Evolutionary conservation across 2,329 filamentous ascomycete genomes (phyloP).

Genomic region (Claviceps humidiphila): DNA sequence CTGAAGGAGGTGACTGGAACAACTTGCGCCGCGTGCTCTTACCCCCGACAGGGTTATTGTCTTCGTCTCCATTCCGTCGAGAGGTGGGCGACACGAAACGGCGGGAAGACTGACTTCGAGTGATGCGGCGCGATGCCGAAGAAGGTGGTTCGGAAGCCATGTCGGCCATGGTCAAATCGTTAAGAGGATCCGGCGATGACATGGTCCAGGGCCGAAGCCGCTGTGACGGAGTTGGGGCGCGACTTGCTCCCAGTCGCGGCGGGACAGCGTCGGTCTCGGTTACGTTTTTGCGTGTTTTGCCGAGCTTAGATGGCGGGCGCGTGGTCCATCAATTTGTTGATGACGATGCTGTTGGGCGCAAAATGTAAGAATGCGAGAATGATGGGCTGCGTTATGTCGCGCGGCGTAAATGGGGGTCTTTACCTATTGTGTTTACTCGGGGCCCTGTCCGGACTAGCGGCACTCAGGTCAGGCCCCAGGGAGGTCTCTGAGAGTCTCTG

Average conservation of each 20-base stretch:
- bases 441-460: slow-evolving; percentile 12
- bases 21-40: slow-evolving; percentile 25
- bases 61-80: slow-evolving; percentile 20
- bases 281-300: slow-evolving; percentile 4
- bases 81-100: slow-evolving; percentile 32
- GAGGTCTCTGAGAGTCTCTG: background rate
- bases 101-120: slow-evolving; percentile 29
- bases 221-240: slow-evolving; percentile 11
- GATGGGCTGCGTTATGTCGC: background rate
- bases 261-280: background rate
- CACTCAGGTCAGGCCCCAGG: too few species aligned
- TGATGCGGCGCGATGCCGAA: slow-evolving; percentile 26
- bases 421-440: slow-evolving; percentile 17
- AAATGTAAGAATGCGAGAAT: background rate
- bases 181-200: slow-evolving; percentile 39
- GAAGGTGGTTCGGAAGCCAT: slow-evolving; percentile 21
- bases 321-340: background rate
- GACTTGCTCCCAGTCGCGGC: slow-evolving; percentile 10
- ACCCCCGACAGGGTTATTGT: slow-evolving; percentile 13
- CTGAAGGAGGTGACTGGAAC: slow-evolving; percentile 31
- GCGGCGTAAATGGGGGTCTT: background rate
- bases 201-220: slow-evolving; percentile 19
- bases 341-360: background rate
- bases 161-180: slow-evolving; percentile 22
- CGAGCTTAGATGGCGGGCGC: background rate